Evolutionary conservation across 176 grass and related monocot species (phyloP).

Genomic region (Musa troglodytarum): DNA sequence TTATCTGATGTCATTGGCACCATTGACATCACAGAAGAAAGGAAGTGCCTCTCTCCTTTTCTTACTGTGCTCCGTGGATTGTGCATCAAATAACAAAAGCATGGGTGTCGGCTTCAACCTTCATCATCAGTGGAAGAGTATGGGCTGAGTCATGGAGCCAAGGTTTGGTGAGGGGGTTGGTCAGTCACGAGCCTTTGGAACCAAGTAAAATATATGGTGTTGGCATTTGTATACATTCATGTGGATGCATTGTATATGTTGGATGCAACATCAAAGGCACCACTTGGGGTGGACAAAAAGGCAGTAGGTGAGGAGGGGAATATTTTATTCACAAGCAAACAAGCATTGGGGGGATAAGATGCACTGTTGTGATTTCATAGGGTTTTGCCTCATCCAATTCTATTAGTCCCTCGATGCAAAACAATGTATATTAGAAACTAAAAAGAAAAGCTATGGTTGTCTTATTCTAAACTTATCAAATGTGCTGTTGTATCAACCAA

Average conservation of each 20-base stretch:
- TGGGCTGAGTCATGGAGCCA: background rate
- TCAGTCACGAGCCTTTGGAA: background rate
- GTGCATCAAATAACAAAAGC: too few species aligned
- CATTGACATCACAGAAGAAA: too few species aligned
- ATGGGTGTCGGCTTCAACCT: background rate
- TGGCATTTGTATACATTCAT: background rate
- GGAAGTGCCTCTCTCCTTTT: background rate
- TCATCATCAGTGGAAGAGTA: background rate
- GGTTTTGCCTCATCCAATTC: background rate
- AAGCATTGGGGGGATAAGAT: background rate
- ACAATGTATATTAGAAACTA: too few species aligned
- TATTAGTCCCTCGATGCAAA: background rate
- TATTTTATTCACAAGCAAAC: slow-evolving; percentile 10
- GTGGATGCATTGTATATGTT: background rate
- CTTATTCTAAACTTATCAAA: background rate
- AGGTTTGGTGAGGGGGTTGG: background rate
- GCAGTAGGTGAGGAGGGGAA: slow-evolving; percentile 2
- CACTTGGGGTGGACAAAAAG: background rate
- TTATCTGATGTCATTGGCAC: too few species aligned
- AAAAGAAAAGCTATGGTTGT: background rate
- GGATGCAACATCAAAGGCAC: background rate
- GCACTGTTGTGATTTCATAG: background rate
- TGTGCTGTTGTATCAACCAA: background rate
- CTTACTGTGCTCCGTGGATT: too few species aligned
- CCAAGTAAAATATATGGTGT: background rate